Base-by-base conservation (phyloP, 371 early-diverging fungal genomes). In the Cokeromyces recurvatus region DNA sequence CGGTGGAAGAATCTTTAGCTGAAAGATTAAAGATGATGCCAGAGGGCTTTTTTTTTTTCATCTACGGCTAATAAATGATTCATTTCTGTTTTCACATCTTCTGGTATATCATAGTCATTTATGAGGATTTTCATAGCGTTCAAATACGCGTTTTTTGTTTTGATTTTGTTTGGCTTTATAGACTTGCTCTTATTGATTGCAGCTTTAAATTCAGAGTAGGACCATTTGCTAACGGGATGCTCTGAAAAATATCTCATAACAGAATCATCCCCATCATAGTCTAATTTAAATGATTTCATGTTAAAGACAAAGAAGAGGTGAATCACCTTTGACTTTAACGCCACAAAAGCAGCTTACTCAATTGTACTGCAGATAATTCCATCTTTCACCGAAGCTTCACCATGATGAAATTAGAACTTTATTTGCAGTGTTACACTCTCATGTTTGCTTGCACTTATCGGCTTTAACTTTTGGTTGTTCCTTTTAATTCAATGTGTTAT, bases 81-180 rank as follows among this genome's bases (percentile, higher is more conserved):
- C 37, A 43, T 43, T 22, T 50, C 50, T 37, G 32, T 41, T 25
- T 43, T 50, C 29, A 43, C 50, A 16, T 43, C 36, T 35, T 50
- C 37, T 42, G 43, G 50, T 36, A 43, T 43, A 37, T 25, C 22
- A 32, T 25, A 24, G 34, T 3, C 27, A 36, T 43, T 50, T 36
- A 27, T 42, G 24, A 42, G 36, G 22, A 24, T 43, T 27, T n/a
- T 37, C 37, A 50, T 32, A 16, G 14, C 17, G 29, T 25, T 43
- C 37, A 43, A 37, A 29, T 49, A 41, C 35, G 49, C 36, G 42
- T 16, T 49, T 42, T 49, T 49, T 29, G 34, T 25, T 48, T 48
- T 48, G 19, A n/a, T 45, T 23, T 20, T n/a, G 19, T 45, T 45
- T 34, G 36, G 24, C 22, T 38, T 23, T 34, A 24, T 34, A 32